Conservation (phyloP, 768 basidiomycete genomes). For the Lactarius indigo region DNA sequence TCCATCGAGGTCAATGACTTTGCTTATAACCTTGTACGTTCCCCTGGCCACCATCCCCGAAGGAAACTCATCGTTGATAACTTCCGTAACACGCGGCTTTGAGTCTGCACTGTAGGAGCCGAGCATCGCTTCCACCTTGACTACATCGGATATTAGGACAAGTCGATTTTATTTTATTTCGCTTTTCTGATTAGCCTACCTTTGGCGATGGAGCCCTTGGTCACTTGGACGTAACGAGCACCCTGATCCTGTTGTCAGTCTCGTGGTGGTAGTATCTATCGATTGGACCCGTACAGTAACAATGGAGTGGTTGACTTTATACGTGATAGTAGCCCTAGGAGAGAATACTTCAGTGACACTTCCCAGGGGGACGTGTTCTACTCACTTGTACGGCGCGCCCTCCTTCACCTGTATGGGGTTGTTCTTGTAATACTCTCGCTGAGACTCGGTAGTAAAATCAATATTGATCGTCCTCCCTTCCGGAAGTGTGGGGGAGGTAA, state of each 20-base stretch:
- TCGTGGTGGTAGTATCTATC: neutral
- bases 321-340: conserved; percentile 69
- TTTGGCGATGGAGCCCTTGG: conserved; percentile 72
- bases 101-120: conserved; percentile 86
- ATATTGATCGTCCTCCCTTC: conserved; percentile 57
- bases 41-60: conserved; percentile 85
- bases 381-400: conserved; percentile 86
- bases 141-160: conserved; percentile 32
- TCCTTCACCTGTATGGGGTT: conserved; percentile 78
- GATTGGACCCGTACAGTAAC: conserved; percentile 54
- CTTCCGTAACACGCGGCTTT: conserved; percentile 69
- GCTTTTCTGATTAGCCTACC: conserved; percentile 42
- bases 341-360: conserved; percentile 9
- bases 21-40: conserved; percentile 70
- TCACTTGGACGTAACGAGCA: conserved; percentile 84
- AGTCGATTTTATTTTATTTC: conserved; percentile 6
- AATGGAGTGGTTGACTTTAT: conserved; percentile 88
- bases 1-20: conserved; percentile 86
- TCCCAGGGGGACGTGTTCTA: neutral
- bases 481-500: conserved; percentile 70
- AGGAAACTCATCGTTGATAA: conserved; percentile 61
- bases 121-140: conserved; percentile 91
- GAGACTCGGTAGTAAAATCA: conserved; percentile 53
- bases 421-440: conserved; percentile 61
- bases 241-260: conserved; percentile 43